Conservation (phyloP, 1,284 basidiomycete genomes). For the Salmacisia buchloeana region DNA sequence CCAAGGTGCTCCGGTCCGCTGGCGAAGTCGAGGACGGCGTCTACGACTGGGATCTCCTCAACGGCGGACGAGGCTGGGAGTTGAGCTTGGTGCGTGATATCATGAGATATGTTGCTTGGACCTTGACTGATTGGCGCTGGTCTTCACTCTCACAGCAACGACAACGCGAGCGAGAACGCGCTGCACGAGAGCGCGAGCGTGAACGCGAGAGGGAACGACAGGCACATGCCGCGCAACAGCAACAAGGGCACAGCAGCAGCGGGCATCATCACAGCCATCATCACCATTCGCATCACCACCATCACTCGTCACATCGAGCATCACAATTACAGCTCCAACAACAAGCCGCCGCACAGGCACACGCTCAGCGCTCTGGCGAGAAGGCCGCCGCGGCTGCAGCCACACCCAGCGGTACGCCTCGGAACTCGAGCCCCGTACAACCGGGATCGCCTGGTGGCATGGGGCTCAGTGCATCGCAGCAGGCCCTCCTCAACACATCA, state of each 20-base stretch:
- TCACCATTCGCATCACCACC: neutral
- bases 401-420: neutral
- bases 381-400: neutral
- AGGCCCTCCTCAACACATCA: conserved; percentile 1
- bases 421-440: neutral
- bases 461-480: neutral
- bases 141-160: neutral
- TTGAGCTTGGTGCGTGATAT: too few relatives aligned
- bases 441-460: neutral
- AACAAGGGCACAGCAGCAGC: neutral
- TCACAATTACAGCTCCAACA: neutral
- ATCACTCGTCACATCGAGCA: conserved; percentile 1
- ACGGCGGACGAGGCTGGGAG: conserved; percentile 19
- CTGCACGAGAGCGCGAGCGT: conserved; percentile 1
- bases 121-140: too few relatives aligned
- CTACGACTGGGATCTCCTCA: conserved; percentile 18
- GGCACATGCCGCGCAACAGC: neutral
- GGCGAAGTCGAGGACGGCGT: conserved; percentile 14
- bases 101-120: too few relatives aligned
- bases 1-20: conserved; percentile 11
- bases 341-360: conserved; percentile 3
- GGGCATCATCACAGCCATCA: too few relatives aligned
- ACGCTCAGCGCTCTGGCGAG: neutral
- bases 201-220: conserved; percentile 4
- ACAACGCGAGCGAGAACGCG: conserved; percentile 7